Percentiles rank a stretch among this genome's conserved stretches.
phyloP scores from a whole-genome alignment of 169 alveolate species.

The Babesia ovata region DNA sequence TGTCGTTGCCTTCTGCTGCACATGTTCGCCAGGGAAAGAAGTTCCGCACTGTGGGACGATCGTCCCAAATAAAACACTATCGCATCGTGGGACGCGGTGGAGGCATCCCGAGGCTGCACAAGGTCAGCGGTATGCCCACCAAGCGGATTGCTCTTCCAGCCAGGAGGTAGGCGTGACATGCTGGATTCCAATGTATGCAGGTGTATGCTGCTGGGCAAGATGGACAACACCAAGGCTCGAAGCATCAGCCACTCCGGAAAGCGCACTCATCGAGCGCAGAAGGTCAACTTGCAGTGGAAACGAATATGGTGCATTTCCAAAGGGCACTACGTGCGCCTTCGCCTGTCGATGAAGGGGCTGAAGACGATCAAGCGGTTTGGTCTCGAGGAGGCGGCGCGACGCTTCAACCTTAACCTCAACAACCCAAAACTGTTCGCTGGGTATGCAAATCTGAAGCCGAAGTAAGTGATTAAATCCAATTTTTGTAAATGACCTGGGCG shows the following conservation, averaged over 20 bases:
- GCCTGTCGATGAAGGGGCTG: conserved; percentile 81
- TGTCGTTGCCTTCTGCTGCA: conserved; percentile 1
- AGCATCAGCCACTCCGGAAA: conserved; percentile 79
- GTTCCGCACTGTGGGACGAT: conserved; percentile 72
- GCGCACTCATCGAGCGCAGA: conserved; percentile 74
- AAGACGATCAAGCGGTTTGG: conserved; percentile 84
- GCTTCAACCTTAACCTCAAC: conserved; percentile 77
- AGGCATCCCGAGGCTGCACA: conserved; percentile 72
- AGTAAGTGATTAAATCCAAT: not conserved
- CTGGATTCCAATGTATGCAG: conserved; percentile 34
- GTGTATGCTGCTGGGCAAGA: conserved; percentile 84
- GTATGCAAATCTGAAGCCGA: conserved; percentile 52
- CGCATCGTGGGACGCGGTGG: conserved; percentile 80
- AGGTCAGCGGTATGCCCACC: conserved; percentile 75
- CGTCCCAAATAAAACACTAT: conserved; percentile 75
- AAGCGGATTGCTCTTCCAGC: conserved; percentile 76
- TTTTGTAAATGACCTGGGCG: no score
- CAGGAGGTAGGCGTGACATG: conserved; percentile 66
- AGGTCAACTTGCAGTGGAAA: conserved; percentile 79
- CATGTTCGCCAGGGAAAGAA: conserved; percentile 70
- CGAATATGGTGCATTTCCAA: conserved; percentile 80
- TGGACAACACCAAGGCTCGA: conserved; percentile 84
- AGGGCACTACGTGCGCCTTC: conserved; percentile 74
- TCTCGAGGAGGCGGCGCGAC: conserved; percentile 78
- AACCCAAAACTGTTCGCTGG: conserved; percentile 83